Conservation (phyloP, 78 protist genomes). For the Dictyostelium capitatum region DNA sequence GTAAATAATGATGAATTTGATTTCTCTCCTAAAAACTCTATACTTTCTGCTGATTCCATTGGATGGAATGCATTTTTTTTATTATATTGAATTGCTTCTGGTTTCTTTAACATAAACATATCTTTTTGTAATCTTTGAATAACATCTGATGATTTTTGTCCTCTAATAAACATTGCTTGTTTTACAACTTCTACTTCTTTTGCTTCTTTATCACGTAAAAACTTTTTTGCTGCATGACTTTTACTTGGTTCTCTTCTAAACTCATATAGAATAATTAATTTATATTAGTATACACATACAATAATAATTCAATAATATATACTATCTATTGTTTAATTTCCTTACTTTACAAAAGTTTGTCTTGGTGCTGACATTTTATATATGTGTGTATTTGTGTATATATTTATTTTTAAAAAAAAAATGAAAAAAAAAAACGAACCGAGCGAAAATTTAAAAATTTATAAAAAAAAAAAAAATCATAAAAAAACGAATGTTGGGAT, state of each 20-base stretch:
- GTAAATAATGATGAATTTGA: conserved; percentile 89
- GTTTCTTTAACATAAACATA: conserved; percentile 75
- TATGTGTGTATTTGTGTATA: not conserved
- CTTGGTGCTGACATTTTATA: conserved; percentile 1
- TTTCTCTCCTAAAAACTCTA: conserved; percentile 73
- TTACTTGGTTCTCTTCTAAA: conserved; percentile 50
- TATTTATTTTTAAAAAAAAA: not conserved
- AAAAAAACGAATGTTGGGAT: not conserved
- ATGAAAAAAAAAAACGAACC: too few relatives aligned
- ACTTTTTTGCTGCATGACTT: conserved; percentile 51
- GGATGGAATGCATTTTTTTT: conserved; percentile 80
- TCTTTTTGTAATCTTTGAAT: conserved; percentile 67
- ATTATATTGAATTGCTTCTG: conserved; percentile 74
- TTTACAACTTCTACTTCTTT: conserved; percentile 65
- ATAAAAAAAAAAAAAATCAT: too few relatives aligned
- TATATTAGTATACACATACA: not conserved
- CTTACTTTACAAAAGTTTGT: not conserved
- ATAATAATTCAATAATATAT: not conserved
- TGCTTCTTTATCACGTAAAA: conserved; percentile 53
- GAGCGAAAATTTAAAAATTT: not conserved
- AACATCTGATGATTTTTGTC: conserved; percentile 59
- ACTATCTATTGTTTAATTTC: not conserved
- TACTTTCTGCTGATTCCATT: conserved; percentile 72
- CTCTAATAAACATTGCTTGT: conserved; percentile 82
- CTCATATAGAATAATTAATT: not conserved